Evolutionary conservation across 2,329 filamentous ascomycete species (phyloP), one percentile per base, ranked within the genome.

Genomic region (Harringtonia lauricola): DNA sequence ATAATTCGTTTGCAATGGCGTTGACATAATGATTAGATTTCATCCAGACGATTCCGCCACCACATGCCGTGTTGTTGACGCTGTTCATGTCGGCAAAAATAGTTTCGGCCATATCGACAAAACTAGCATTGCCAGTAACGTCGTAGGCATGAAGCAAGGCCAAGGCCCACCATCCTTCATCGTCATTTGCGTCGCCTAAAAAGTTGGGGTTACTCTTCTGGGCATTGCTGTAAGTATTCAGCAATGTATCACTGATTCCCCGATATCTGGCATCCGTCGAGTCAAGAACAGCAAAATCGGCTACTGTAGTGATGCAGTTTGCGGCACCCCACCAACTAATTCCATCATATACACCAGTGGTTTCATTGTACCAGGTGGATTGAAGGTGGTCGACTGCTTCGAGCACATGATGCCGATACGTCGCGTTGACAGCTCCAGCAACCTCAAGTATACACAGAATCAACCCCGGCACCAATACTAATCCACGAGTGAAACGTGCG

Each of bases 261-360:
- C 70, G 53, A 38, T 55, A 39, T 42, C 64, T 61, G 30, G 64
- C 62, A 28, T 58, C 55, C 9, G 53, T 46, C 1, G 57, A 52
- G 28, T 61, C 57, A 12, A 67, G 48, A 10, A 49, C 43, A 5
- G 64, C 59, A 54, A 70, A 71, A 54, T 84, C 74, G 40, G 70
- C 71, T 15, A 85, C 57, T 2, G 68, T 70, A 0, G 78, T 82
- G 45, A 86, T 63, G 45, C 70, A 70, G 54, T 84, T 86, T 33
- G 73, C 82, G 40, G 71, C 71, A 53, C 84, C 83, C 82, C 82
- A 86, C 82, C 82, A 86, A 15, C 71, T 70, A 8, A 71, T 68
- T 0, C 71, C 71, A 40, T 74, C 61, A 76, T 78, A 86, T 9
- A 83, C 62, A 4, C 82, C 81, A 1, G 68, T 76, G 6, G 56